Evolutionary conservation across 108 stramenopile species (phyloP).

Genomic region (Licmophora abbreviata): DNA sequence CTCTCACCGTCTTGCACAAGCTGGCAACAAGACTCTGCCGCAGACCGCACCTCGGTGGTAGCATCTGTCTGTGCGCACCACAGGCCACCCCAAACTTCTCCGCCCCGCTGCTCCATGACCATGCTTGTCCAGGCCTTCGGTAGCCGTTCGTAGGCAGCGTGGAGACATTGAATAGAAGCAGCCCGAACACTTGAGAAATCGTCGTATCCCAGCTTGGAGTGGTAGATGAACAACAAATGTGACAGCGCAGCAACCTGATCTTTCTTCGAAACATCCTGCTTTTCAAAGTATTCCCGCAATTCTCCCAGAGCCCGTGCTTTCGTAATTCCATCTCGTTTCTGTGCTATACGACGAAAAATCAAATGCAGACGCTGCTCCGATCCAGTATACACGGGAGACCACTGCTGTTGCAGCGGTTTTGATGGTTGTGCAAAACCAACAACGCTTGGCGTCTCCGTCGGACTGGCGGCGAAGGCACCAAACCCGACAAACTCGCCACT

Average conservation of each 20-base stretch:
- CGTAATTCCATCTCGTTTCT: slow-evolving; percentile 71
- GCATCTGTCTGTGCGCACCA: slow-evolving; percentile 28
- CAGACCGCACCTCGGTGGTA: slow-evolving; percentile 20
- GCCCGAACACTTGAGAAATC: slow-evolving; percentile 27
- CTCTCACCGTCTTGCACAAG: too few species aligned
- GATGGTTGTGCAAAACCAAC: slow-evolving; percentile 13
- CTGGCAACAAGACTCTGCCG: slow-evolving; percentile 5
- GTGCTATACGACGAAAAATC: slow-evolving; percentile 59
- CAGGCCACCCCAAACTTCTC: slow-evolving; percentile 32
- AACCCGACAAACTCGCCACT: slow-evolving; percentile 51
- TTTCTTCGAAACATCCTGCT: slow-evolving; percentile 9
- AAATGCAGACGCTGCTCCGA: slow-evolving; percentile 31
- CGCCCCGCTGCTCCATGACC: background rate
- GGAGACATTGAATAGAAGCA: slow-evolving; percentile 17
- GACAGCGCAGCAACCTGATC: slow-evolving; percentile 26
- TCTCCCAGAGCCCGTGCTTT: slow-evolving; percentile 56
- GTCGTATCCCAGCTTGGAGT: slow-evolving; percentile 37
- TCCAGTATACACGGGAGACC: slow-evolving; percentile 68
- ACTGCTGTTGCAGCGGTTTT: slow-evolving; percentile 14
- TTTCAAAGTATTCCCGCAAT: slow-evolving; percentile 21
- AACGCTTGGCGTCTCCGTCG: background rate
- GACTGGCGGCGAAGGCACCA: slow-evolving; percentile 31
- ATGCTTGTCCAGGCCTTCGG: slow-evolving; percentile 35
- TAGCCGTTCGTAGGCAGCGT: slow-evolving; percentile 6
- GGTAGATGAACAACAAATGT: slow-evolving; percentile 36